phyloP scores from a whole-genome alignment of 768 basidiomycete genomes.

The Sistotremastrum suecicum region DNA sequence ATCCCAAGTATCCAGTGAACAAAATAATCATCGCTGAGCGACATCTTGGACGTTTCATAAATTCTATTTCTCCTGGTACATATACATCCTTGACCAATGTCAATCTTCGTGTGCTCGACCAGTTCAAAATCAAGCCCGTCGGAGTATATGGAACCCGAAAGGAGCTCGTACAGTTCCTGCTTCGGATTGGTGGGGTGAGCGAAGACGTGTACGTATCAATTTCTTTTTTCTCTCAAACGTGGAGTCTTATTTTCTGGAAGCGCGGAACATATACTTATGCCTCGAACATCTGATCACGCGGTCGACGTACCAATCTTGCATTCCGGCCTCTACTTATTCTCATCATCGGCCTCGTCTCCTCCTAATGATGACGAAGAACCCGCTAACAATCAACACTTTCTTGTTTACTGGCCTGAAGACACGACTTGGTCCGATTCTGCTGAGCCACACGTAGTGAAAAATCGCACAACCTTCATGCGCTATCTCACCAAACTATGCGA shows the following conservation, averaged over 20 bases:
- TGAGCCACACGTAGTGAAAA: slow-evolving; percentile 28
- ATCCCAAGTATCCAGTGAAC: slow-evolving; percentile 26
- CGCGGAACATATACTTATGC: no score
- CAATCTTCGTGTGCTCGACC: slow-evolving; percentile 39
- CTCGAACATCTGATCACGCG: no score
- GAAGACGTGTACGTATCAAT: slow-evolving; percentile 22
- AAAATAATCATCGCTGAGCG: slow-evolving; percentile 48
- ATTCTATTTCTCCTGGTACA: slow-evolving; percentile 34
- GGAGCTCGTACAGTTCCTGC: slow-evolving; percentile 33
- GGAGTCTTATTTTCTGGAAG: no score
- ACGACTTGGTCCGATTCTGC: slow-evolving; percentile 43
- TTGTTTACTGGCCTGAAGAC: slow-evolving; percentile 50
- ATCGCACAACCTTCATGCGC: slow-evolving; percentile 44
- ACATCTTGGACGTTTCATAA: slow-evolving; percentile 33
- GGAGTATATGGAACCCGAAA: slow-evolving; percentile 45
- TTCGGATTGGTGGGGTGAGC: slow-evolving; percentile 21
- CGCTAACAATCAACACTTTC: slow-evolving; percentile 21
- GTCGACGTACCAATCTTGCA: slow-evolving; percentile 15
- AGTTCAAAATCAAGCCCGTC: slow-evolving; percentile 29
- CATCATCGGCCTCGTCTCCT: slow-evolving; percentile 1
- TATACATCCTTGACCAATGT: slow-evolving; percentile 41
- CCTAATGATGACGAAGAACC: neutral
- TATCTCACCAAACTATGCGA: slow-evolving; percentile 48
- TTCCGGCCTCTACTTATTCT: slow-evolving; percentile 36
- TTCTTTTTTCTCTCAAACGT: no score